phyloP scores from a whole-genome alignment of 164 flowering plant genomes.

The Kalanchoe fedtschenkoi region DNA sequence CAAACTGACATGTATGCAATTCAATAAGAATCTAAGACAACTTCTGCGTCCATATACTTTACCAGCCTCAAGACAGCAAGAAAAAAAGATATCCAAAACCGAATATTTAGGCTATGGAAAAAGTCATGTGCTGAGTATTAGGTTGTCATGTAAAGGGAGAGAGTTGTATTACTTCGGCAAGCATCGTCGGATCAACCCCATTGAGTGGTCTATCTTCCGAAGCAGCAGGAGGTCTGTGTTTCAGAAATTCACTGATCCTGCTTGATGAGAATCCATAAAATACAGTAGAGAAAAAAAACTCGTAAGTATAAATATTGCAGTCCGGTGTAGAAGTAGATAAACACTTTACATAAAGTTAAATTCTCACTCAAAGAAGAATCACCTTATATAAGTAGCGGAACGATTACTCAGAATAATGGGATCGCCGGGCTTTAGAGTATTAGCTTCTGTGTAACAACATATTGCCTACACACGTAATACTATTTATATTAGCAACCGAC shows the following conservation, averaged over 20 bases:
- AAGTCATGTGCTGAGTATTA: constrained; percentile 1
- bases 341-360: background rate
- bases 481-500: too few relatives aligned
- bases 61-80: too few relatives aligned
- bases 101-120: constrained; percentile 7
- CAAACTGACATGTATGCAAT: constrained; percentile 43
- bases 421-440: constrained; percentile 54
- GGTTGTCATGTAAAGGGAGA: background rate
- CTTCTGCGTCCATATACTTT: background rate
- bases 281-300: background rate
- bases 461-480: constrained; percentile 47
- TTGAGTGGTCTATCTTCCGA: constrained; percentile 70
- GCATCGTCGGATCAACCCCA: constrained; percentile 84
- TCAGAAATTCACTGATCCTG: constrained; percentile 66
- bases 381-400: constrained; percentile 74
- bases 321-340: background rate
- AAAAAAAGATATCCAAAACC: too few relatives aligned
- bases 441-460: constrained; percentile 59
- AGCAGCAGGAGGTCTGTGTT: constrained; percentile 52
- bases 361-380: background rate
- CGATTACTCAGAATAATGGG: constrained; percentile 71
- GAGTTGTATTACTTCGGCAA: constrained; percentile 60
- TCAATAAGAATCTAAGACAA: background rate
- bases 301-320: background rate
- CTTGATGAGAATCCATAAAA: constrained; percentile 9